Evolutionary conservation across 164 flowering plant species (phyloP), one percentile per base, ranked within the genome.

Genomic region (Magnolia sinica): DNA sequence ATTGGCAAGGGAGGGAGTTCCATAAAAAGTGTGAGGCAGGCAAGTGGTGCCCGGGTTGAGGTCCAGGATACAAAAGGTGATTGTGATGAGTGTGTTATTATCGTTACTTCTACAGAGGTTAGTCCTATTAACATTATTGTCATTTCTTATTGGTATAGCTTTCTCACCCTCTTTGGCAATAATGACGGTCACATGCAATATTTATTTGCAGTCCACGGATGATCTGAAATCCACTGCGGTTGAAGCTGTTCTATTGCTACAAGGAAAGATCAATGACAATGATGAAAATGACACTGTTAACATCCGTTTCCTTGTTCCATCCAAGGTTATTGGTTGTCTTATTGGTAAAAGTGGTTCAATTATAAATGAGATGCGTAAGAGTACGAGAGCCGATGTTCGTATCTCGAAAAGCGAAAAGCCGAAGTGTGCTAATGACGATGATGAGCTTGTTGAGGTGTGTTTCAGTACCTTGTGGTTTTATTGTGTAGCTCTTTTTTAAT

Each of bases 321-420:
- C 95, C 51, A 94, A 88, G 84, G 84, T 88, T 79, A 92, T 96
- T 76, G 99, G 99, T 2, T 96, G 98, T 77, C 87, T 96, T 58
- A 96, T 96, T 76, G 98, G 99, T 49, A 96, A 87, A 83, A 85
- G 90, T 85, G 99, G 98, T 76, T 85, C 92, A 14, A 94, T 96
- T 71, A 88, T 96, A 64, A 96, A 87, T 88, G 99, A 96, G 83
- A 91, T 94, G 24, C 76, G 99, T 74, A 94, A 91, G 83, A 90
- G 90, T 85, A 91, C 96, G 70, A 91, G 75, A 76, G 94, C 97
- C 70, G 93, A 96, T 82, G 78, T 96, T 50, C 97, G 89, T 20
- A 94, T 96, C 75, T 92, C 98, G 23, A 94, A 90, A 86, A 83
- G 87, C 31, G 85, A 89, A 63, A 91, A 85, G 81, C 93, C 91